phyloP scores from a whole-genome alignment of 2,329 filamentous ascomycete genomes.

The Stagonosporopsis vannaccii region DNA sequence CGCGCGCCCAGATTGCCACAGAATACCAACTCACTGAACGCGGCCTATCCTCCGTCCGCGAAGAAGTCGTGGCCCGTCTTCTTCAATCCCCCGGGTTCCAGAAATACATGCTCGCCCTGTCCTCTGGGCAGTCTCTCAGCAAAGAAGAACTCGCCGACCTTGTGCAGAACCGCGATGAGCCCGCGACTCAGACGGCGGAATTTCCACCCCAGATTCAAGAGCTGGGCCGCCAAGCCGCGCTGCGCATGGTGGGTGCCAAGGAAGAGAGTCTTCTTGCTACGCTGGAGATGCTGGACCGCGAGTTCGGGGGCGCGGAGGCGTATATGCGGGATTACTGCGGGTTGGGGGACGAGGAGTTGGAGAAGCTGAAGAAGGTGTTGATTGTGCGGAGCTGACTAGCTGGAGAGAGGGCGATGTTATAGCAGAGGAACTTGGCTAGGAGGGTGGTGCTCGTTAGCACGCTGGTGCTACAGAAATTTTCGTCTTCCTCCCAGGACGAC shows the following conservation, averaged over 20 bases:
- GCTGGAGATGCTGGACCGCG: constrained; percentile 62
- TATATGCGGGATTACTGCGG: constrained; percentile 69
- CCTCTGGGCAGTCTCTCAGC: constrained; percentile 37
- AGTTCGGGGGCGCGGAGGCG: constrained; percentile 69
- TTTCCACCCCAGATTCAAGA: constrained; percentile 45
- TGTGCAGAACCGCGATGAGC: constrained; percentile 42
- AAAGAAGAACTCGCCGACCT: constrained; percentile 59
- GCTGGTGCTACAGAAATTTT: too few relatives aligned
- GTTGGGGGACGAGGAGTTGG: constrained; percentile 63
- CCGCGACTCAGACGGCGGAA: constrained; percentile 46
- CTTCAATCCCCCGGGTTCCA: constrained; percentile 44
- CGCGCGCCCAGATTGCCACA: constrained; percentile 62
- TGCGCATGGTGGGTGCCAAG: constrained; percentile 49
- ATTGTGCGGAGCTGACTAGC: constrained; percentile 26
- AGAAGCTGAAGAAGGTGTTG: constrained; percentile 51
- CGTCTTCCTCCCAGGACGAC: too few relatives aligned
- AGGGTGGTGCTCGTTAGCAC: not conserved
- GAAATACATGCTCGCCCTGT: constrained; percentile 30
- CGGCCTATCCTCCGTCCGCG: constrained; percentile 59
- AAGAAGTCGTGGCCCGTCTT: constrained; percentile 60
- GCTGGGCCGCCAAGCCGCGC: constrained; percentile 34
- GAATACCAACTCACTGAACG: constrained; percentile 74
- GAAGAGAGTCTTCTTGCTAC: constrained; percentile 61
- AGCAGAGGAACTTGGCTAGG: not conserved
- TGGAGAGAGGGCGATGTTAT: not conserved